Evolutionary conservation across 805 yeast species (phyloP), one percentile per base, ranked within the genome.

Genomic region (Saccharomycopsis olivae): DNA sequence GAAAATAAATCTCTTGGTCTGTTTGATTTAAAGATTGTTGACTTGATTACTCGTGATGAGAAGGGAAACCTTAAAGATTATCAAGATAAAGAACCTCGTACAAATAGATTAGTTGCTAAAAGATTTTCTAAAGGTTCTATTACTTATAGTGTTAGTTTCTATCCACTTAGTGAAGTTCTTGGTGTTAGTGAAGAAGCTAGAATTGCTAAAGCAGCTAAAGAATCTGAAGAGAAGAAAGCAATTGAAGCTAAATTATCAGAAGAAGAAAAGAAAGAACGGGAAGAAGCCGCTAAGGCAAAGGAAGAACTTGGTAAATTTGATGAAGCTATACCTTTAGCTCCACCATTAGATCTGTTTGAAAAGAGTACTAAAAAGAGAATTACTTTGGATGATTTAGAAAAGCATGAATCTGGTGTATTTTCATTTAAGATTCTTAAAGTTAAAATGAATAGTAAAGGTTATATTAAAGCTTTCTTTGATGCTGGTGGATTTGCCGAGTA

Each of bases 1-100:
- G 73, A 75, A 32, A 98, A 92, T 59, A 75, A 96, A 52, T 73
- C 94, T 3, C 69, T 92, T 36, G 99, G 99, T 39, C 70, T 79
- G 2, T 79, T 84, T 61, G 79, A 78, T 51, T 61, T 92, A 16
- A 73, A 75, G 51, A 64, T 84, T 47, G 65, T 68, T 40, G 84
- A 78, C 20, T 62, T 85, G 50, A 75, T 89, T 54, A 70, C 72
- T 47, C 78, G 72, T 54, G 65, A 80, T 45, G 95, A 83, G 40
- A 64, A 67, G 43, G 80, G 78, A 36, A 58, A 65, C 35, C 77
- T 76, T 48, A 59, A 73, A 41, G 82, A 77, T 51, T 62, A 71
- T 42, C 60, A 71, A 30, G 78, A 76, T 47, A 64, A 69, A 8
- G 72, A 73, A 39, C 61, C 69, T 45, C 71, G 78, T 51, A 66